Percentiles rank a stretch among this genome's conserved stretches.
Evolutionary conservation across 768 basidiomycete genomes (phyloP).

Genomic region (Suillus plorans): DNA sequence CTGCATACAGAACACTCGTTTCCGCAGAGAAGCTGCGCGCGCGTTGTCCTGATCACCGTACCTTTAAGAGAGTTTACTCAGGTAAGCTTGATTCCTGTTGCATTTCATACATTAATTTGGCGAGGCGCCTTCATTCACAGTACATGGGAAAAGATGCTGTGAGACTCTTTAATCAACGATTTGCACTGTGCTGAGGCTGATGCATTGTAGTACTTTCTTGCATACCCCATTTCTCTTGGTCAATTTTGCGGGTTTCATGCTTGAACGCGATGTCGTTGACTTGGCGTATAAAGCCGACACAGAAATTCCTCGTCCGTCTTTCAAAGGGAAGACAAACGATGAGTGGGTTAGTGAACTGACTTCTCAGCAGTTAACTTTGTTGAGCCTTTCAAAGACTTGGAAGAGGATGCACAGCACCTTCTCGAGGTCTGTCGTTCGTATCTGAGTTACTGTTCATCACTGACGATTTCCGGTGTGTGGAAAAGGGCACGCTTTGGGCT

Average conservation of each 20-base stretch:
- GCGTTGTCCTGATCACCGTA: conserved; percentile 46
- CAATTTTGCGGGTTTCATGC: conserved; percentile 61
- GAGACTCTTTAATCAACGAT: conserved; percentile 15
- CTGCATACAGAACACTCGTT: conserved; percentile 60
- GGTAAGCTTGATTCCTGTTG: conserved; percentile 32
- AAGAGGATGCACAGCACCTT: conserved; percentile 57
- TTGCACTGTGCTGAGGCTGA: background rate
- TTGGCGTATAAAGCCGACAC: conserved; percentile 35
- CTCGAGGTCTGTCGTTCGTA: conserved; percentile 44
- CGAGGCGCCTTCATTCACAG: conserved; percentile 29
- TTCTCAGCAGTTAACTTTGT: conserved; percentile 45
- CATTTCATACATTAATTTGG: background rate
- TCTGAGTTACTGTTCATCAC: background rate
- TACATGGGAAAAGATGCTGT: conserved; percentile 56
- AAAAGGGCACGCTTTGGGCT: conserved; percentile 58
- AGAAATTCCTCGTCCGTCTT: conserved; percentile 11
- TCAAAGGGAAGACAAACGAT: conserved; percentile 29
- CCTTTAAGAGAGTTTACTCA: conserved; percentile 47
- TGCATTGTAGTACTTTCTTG: conserved; percentile 51
- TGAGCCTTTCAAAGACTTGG: conserved; percentile 49
- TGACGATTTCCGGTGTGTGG: conserved; percentile 44
- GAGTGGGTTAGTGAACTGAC: conserved; percentile 52
- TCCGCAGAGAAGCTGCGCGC: conserved; percentile 45
- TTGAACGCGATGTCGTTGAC: conserved; percentile 50
- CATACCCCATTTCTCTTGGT: conserved; percentile 65